Evolutionary conservation across 169 alveolate genomes (phyloP).

Genomic region (Theileria annulata): DNA sequence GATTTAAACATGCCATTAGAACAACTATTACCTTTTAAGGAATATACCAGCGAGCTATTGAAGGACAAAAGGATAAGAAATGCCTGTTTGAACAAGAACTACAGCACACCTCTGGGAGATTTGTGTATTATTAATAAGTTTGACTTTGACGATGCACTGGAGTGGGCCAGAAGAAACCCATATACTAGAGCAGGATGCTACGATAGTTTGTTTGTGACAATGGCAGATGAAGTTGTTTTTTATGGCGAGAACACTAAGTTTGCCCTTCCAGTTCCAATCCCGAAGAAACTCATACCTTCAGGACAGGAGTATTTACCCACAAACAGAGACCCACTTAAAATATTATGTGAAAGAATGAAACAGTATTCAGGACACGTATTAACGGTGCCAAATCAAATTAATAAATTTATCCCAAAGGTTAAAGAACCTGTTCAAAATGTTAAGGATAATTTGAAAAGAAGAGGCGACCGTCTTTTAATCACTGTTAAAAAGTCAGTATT

Average conservation of each 20-base stretch:
- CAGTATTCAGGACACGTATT: slow-evolving; percentile 34
- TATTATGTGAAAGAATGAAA: slow-evolving; percentile 42
- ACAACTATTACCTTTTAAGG: slow-evolving; percentile 55
- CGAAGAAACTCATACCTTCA: slow-evolving; percentile 26
- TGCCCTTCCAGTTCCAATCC: slow-evolving; percentile 61
- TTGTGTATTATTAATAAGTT: slow-evolving; percentile 53
- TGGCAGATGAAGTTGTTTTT: slow-evolving; percentile 63
- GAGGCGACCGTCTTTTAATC: slow-evolving; percentile 37
- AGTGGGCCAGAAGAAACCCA: slow-evolving; percentile 67
- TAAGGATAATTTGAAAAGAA: slow-evolving; percentile 9
- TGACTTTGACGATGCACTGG: slow-evolving; percentile 63
- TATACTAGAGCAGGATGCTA: slow-evolving; percentile 66
- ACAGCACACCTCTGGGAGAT: slow-evolving; percentile 45
- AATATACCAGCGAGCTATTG: slow-evolving; percentile 32
- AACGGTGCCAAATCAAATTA: slow-evolving; percentile 32
- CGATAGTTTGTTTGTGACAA: slow-evolving; percentile 60
- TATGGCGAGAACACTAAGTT: slow-evolving; percentile 57
- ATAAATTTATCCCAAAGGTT: not conserved
- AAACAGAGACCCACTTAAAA: slow-evolving; percentile 47
- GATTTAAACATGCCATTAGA: slow-evolving; percentile 52
- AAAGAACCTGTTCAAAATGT: not conserved
- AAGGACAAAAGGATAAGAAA: slow-evolving; percentile 27
- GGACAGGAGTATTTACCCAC: slow-evolving; percentile 55
- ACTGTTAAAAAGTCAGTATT: slow-evolving; percentile 38
- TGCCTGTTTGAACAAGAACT: slow-evolving; percentile 26